A percentile compares a stretch with the other conserved stretches of the same genome.
Evolutionary conservation across 1,139 yeast genomes (phyloP).

Genomic region (Blastobotrys capitulatus): DNA sequence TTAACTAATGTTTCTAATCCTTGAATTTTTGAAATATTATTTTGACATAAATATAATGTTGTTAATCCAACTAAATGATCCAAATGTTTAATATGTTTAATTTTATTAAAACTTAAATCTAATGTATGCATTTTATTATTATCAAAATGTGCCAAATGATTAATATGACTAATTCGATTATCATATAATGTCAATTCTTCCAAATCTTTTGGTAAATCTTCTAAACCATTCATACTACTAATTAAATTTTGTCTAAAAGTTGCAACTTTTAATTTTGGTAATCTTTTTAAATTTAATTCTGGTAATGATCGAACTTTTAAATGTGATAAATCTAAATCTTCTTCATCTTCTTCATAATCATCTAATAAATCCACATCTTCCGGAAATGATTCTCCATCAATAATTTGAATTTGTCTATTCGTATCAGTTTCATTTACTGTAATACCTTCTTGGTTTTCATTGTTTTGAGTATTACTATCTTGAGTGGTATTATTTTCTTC

Average conservation of each 20-base stretch:
- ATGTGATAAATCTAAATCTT: slow-evolving; percentile 71
- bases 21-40: slow-evolving; percentile 69
- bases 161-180: slow-evolving; percentile 81
- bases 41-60: slow-evolving; percentile 81
- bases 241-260: slow-evolving; percentile 83
- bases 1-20: slow-evolving; percentile 54
- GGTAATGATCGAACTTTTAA: slow-evolving; percentile 65
- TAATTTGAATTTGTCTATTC: background rate
- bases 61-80: slow-evolving; percentile 57
- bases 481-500: no score
- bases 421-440: background rate
- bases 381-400: slow-evolving; percentile 21
- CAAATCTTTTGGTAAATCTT: slow-evolving; percentile 51
- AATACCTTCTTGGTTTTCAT: no score
- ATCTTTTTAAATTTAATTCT: slow-evolving; percentile 53
- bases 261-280: slow-evolving; percentile 46
- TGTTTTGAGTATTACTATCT: no score
- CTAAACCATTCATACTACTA: slow-evolving; percentile 65
- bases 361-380: slow-evolving; percentile 49
- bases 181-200: slow-evolving; percentile 88
- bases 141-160: slow-evolving; percentile 54
- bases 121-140: slow-evolving; percentile 46
- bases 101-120: slow-evolving; percentile 88
- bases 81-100: slow-evolving; percentile 78
- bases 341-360: slow-evolving; percentile 57